phyloP scores from a whole-genome alignment of 768 basidiomycete species.

The Hirschioporus abietinus region DNA sequence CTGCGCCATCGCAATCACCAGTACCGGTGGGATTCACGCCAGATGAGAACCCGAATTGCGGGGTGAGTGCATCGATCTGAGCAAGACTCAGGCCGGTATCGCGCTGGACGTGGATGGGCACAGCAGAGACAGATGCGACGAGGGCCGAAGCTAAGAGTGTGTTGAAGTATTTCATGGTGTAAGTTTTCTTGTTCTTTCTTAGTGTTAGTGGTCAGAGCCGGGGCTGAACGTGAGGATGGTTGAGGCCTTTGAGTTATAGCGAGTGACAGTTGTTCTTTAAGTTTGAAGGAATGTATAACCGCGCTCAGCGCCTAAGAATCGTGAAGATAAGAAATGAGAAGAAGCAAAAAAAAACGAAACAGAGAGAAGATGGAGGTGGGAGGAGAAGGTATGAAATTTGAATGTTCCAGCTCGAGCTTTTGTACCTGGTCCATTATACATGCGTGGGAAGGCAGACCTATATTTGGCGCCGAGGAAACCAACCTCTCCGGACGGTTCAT shows the following conservation, averaged over 20 bases:
- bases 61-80: slow-evolving; percentile 14
- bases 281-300: not conserved
- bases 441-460: not conserved
- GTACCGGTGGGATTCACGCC: slow-evolving; percentile 26
- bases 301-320: not conserved
- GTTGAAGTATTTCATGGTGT: not conserved
- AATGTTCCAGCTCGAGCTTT: not conserved
- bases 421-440: not conserved
- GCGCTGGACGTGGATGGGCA: not conserved
- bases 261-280: not conserved
- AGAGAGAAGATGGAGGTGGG: not conserved
- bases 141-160: not conserved
- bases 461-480: not conserved
- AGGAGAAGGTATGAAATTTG: slow-evolving; percentile 1
- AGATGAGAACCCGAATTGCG: slow-evolving; percentile 17
- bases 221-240: not conserved
- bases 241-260: slow-evolving; percentile 1
- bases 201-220: not conserved
- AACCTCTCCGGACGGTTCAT: not conserved
- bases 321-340: not conserved
- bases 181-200: not conserved
- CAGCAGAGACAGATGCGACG: not conserved
- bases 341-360: not conserved
- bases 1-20: slow-evolving; percentile 33
- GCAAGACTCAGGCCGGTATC: slow-evolving; percentile 2